Conservation (phyloP, 108 stramenopile species). For the Nitzschia palea region DNA sequence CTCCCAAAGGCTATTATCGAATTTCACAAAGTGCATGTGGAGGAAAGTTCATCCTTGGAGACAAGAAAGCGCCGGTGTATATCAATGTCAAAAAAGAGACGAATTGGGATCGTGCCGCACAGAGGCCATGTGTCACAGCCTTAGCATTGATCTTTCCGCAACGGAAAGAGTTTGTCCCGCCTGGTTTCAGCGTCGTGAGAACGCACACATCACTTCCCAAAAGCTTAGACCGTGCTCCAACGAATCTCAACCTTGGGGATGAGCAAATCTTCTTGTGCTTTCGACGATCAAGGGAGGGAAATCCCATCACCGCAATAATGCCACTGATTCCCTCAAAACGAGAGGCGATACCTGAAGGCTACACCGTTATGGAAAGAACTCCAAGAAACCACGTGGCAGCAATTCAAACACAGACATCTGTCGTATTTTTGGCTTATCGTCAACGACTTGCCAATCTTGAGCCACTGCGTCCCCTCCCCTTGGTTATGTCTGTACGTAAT, state of each 20-base stretch:
- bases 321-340: conserved; percentile 62
- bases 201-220: conserved; percentile 19
- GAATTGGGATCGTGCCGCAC: conserved; percentile 87
- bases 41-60: conserved; percentile 39
- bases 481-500: conserved; percentile 60
- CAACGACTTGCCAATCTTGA: conserved; percentile 86
- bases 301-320: conserved; percentile 78
- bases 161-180: conserved; percentile 84
- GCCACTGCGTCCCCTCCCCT: conserved; percentile 70
- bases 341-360: conserved; percentile 80
- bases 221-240: conserved; percentile 9
- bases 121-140: conserved; percentile 84
- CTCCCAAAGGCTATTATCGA: conserved; percentile 78
- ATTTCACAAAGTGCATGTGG: conserved; percentile 49
- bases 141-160: conserved; percentile 81
- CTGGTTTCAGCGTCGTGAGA: conserved; percentile 81
- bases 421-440: conserved; percentile 78
- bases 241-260: conserved; percentile 54
- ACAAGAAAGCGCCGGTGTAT: conserved; percentile 36
- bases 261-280: conserved; percentile 81
- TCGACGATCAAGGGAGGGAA: conserved; percentile 85
- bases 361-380: conserved; percentile 79
- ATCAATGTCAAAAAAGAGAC: conserved; percentile 84
- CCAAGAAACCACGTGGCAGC: conserved; percentile 73
- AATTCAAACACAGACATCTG: conserved; percentile 15